Percentiles rank a stretch among this genome's conserved stretches.
phyloP scores from a whole-genome alignment of 768 basidiomycete genomes.

The Boletus rubescentipes region DNA sequence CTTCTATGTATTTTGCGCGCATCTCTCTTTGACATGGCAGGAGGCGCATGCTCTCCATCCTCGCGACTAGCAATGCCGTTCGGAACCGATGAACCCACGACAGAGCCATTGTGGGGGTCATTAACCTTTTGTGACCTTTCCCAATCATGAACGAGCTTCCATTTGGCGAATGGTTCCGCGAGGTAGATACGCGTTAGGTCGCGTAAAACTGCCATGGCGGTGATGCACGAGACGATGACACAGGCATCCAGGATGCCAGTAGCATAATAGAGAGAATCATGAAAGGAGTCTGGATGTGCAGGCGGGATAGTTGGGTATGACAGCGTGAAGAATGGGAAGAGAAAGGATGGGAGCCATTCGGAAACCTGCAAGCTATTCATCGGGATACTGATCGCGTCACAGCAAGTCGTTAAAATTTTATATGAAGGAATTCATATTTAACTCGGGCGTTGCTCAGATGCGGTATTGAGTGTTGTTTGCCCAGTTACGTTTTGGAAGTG shows the following conservation, averaged over 20 bases:
- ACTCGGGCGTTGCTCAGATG: too few relatives aligned
- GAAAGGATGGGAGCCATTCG: not conserved
- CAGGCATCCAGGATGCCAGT: conserved; percentile 73
- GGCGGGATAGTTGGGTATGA: conserved; percentile 66
- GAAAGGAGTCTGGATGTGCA: conserved; percentile 65
- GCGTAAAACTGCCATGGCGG: conserved; percentile 81
- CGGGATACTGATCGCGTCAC: conserved; percentile 16
- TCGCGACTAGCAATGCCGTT: conserved; percentile 33
- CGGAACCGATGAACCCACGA: not conserved
- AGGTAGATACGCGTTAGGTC: conserved; percentile 36
- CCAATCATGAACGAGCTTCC: conserved; percentile 40
- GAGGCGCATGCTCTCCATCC: conserved; percentile 20
- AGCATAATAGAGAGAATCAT: conserved; percentile 61
- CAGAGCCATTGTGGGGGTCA: conserved; percentile 26
- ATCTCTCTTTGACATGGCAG: conserved; percentile 41
- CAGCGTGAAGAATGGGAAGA: conserved; percentile 69
- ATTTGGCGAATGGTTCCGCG: too few relatives aligned
- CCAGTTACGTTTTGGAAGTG: too few relatives aligned
- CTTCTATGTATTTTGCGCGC: conserved; percentile 62
- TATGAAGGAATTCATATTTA: too few relatives aligned
- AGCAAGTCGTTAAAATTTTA: conserved; percentile 27
- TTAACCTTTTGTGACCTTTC: conserved; percentile 19
- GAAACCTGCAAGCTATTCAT: conserved; percentile 37
- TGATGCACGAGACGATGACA: conserved; percentile 73
- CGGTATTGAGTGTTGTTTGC: too few relatives aligned